Conservation (phyloP, 2,329 filamentous ascomycete species). For the Phaeosphaeria sp. region DNA sequence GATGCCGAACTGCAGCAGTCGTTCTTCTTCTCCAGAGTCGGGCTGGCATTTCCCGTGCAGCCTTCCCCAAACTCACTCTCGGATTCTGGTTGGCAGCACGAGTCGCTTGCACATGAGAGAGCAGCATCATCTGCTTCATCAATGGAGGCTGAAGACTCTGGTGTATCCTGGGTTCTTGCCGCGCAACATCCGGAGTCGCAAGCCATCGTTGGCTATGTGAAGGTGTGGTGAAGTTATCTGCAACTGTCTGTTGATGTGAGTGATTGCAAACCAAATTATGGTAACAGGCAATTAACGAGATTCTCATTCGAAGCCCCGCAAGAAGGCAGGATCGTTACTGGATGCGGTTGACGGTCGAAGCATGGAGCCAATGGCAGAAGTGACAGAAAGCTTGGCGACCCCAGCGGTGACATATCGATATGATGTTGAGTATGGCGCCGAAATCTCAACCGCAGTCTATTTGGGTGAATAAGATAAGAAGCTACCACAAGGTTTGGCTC, state of each 20-base stretch:
- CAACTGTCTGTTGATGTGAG: not conserved
- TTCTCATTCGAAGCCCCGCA: no score
- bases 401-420: not conserved
- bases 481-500: not conserved
- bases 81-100: not conserved
- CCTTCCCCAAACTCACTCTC: not conserved
- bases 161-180: not conserved
- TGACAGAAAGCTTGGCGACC: not conserved
- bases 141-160: not conserved
- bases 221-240: not conserved
- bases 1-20: conserved; percentile 4
- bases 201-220: conserved; percentile 4
- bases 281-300: not conserved
- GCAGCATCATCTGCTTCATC: not conserved
- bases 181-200: conserved; percentile 7
- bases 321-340: not conserved
- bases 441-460: not conserved
- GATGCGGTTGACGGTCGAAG: not conserved
- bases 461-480: no score
- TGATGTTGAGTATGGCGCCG: not conserved
- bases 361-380: not conserved
- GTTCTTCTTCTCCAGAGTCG: not conserved
- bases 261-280: no score
- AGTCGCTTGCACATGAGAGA: not conserved
- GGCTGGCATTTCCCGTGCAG: not conserved